These are phyloP conservation scores for Trichoderma gracile DNA, from an alignment of 2,329 filamentous ascomycete species.

Conservation along the genomic window DNA sequence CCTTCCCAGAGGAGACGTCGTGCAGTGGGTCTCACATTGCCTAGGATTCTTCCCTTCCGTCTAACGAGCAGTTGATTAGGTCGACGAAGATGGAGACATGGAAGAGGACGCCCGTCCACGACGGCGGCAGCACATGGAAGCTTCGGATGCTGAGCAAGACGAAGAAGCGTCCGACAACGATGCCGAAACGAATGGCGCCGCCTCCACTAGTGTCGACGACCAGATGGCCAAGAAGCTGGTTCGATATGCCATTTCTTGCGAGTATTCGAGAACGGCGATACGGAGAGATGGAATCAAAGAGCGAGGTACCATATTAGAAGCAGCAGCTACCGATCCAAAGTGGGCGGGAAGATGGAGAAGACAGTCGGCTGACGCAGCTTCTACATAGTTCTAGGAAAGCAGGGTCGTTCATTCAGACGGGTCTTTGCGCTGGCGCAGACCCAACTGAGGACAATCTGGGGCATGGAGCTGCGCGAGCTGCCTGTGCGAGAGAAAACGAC, in stretches of 20 bases:
- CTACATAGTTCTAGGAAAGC: conserved; percentile 67
- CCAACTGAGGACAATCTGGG: conserved; percentile 71
- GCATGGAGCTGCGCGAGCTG: conserved; percentile 89
- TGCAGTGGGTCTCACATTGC: conserved; percentile 31
- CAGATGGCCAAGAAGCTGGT: conserved; percentile 66
- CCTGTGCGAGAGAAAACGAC: conserved; percentile 80
- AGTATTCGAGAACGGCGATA: conserved; percentile 62
- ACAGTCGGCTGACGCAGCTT: conserved; percentile 2
- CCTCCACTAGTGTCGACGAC: conserved; percentile 45
- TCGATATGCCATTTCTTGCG: conserved; percentile 67
- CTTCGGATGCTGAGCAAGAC: conserved; percentile 42
- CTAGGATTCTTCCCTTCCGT: background rate
- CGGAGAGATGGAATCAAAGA: conserved; percentile 63
- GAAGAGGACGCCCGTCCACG: conserved; percentile 39
- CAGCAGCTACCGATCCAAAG: background rate
- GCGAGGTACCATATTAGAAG: conserved; percentile 50
- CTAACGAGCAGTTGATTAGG: conserved; percentile 26
- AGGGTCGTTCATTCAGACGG: conserved; percentile 68
- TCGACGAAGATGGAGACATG: conserved; percentile 36
- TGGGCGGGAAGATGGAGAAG: background rate
- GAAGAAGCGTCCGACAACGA: conserved; percentile 40
- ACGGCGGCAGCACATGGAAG: conserved; percentile 36
- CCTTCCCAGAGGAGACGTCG: conserved; percentile 38
- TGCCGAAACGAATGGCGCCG: conserved; percentile 25
- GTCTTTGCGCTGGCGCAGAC: conserved; percentile 78